phyloP scores from a whole-genome alignment of 495 filamentous ascomycete genomes.

The Penicillium paradoxum region DNA sequence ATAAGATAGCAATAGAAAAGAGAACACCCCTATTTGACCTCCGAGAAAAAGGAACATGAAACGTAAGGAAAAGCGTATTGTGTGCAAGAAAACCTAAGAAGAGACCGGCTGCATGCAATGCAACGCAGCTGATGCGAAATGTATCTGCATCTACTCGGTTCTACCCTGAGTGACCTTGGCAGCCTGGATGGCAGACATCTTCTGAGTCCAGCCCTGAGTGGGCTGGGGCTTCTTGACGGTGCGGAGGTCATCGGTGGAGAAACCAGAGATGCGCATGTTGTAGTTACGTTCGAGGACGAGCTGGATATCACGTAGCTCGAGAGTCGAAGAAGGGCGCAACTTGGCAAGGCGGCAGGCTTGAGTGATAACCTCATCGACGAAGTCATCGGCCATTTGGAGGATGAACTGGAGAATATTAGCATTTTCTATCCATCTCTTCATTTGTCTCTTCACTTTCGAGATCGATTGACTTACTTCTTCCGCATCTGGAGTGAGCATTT shows the following conservation, averaged over 20 bases:
- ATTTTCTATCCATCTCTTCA: background rate
- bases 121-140: background rate
- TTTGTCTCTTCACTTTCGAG: background rate
- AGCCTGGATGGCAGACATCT: conserved; percentile 93
- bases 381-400: conserved; percentile 86
- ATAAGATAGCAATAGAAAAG: conserved; percentile 1
- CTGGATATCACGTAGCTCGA: conserved; percentile 92
- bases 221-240: conserved; percentile 91
- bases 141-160: conserved; percentile 26
- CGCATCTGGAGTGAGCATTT: conserved; percentile 77
- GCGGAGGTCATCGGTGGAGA: conserved; percentile 86
- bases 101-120: background rate
- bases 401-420: conserved; percentile 56
- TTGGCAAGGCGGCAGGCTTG: conserved; percentile 88
- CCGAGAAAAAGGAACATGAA: background rate
- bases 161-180: conserved; percentile 64
- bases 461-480: conserved; percentile 67
- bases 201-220: conserved; percentile 79
- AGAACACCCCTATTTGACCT: background rate
- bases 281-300: conserved; percentile 93
- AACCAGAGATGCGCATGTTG: conserved; percentile 96
- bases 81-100: background rate
- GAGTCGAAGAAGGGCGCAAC: conserved; percentile 75
- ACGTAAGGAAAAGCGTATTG: background rate
- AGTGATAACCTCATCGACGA: conserved; percentile 84